These are phyloP conservation scores for Hyphopichia burtonii DNA, from an alignment of 1,139 yeast species.

Conservation along the genomic window DNA sequence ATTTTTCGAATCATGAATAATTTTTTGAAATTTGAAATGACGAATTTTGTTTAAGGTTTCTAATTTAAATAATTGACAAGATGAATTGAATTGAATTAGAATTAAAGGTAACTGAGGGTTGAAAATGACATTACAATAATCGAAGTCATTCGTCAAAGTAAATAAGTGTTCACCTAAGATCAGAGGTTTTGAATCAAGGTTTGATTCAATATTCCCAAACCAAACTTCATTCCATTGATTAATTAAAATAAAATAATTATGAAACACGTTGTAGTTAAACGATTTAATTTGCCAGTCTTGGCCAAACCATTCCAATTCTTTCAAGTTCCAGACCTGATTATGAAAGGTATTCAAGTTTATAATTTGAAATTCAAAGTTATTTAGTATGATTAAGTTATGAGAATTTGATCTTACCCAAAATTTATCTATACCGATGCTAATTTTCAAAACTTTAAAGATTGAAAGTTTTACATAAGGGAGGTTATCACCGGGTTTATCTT, in stretches of 20 bases:
- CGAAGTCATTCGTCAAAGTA: not conserved
- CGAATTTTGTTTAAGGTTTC: conserved; percentile 5
- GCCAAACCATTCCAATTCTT: conserved; percentile 32
- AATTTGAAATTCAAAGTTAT: conserved; percentile 30
- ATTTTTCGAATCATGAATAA: conserved; percentile 6
- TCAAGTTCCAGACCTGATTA: conserved; percentile 26
- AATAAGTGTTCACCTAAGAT: not conserved
- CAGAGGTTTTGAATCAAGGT: conserved; percentile 7
- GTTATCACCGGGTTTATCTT: conserved; percentile 30
- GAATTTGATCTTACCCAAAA: conserved; percentile 43
- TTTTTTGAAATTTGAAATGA: conserved; percentile 12
- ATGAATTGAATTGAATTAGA: conserved; percentile 12
- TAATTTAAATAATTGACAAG: conserved; percentile 14
- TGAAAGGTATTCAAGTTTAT: conserved; percentile 34
- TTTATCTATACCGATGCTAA: conserved; percentile 30
- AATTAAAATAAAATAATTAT: conserved; percentile 31
- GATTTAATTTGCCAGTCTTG: conserved; percentile 16
- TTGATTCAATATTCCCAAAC: conserved; percentile 19
- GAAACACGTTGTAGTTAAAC: conserved; percentile 24
- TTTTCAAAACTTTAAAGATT: conserved; percentile 34
- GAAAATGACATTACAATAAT: conserved; percentile 12
- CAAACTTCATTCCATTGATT: conserved; percentile 31
- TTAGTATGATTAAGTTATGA: conserved; percentile 36
- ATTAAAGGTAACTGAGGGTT: conserved; percentile 28
- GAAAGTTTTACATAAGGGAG: conserved; percentile 30